Conservation (phyloP, 257 asterid species). For the Fraxinus cuspidata region DNA sequence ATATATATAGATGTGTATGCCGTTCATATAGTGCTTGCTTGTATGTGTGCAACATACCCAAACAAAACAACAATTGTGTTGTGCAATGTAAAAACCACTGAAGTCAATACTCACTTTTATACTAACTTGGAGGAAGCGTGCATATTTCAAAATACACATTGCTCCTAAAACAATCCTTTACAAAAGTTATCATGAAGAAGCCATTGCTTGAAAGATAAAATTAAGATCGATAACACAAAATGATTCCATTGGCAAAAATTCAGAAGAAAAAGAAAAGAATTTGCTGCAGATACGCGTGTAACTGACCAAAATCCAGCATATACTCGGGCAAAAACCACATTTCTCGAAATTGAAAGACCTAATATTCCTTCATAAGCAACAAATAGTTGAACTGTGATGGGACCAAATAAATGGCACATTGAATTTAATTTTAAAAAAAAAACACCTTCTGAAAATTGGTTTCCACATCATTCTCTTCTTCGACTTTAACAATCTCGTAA, state of each 20-base stretch:
- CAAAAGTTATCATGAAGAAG: not conserved
- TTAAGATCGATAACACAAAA: not conserved
- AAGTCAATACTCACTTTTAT: not conserved
- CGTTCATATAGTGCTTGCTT: not conserved
- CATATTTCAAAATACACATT: not conserved
- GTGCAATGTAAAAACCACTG: not conserved
- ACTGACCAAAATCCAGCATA: not conserved
- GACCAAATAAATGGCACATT: not conserved
- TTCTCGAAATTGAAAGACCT: not conserved
- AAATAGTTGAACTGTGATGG: not conserved
- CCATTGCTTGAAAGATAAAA: not conserved
- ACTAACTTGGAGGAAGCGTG: not conserved
- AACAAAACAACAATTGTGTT: not conserved
- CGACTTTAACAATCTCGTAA: conserved; percentile 76
- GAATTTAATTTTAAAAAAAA: not conserved
- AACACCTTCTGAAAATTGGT: conserved; percentile 95
- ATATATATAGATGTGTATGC: not conserved
- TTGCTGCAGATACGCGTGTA: not conserved
- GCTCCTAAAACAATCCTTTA: not conserved
- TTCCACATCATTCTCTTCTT: conserved; percentile 76
- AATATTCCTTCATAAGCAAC: not conserved
- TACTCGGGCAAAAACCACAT: not conserved
- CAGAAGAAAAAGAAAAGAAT: not conserved
- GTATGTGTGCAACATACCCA: not conserved
- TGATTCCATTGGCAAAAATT: not conserved